phyloP scores from a whole-genome alignment of 768 basidiomycete species.

The Tylopilus vinaceipallidus region DNA sequence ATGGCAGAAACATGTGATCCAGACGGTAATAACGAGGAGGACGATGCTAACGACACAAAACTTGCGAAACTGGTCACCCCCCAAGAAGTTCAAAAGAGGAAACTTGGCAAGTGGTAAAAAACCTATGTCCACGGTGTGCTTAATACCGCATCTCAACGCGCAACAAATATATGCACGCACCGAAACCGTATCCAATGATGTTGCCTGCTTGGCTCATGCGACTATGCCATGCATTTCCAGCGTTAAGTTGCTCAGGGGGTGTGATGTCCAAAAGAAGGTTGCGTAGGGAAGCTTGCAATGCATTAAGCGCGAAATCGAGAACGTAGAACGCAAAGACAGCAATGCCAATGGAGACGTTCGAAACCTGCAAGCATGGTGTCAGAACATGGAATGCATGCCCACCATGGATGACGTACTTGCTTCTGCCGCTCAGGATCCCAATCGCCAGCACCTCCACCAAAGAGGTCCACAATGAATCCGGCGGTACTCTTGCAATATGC shows the following conservation, averaged over 20 bases:
- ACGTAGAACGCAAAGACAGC: conserved; percentile 91
- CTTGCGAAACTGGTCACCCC: conserved; percentile 93
- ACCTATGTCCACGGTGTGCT: conserved; percentile 43
- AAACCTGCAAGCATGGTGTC: conserved; percentile 42
- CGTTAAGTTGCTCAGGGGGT: conserved; percentile 83
- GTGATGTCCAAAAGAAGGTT: conserved; percentile 93
- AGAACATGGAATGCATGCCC: background rate
- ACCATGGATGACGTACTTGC: conserved; percentile 42
- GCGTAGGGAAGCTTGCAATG: conserved; percentile 85
- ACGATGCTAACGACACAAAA: conserved; percentile 86
- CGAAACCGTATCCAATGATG: conserved; percentile 91
- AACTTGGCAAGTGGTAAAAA: conserved; percentile 85
- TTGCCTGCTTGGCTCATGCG: conserved; percentile 97
- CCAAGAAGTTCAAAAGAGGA: conserved; percentile 75
- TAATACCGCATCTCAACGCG: conserved; percentile 1
- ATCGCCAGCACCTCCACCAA: conserved; percentile 74
- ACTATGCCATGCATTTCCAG: conserved; percentile 98
- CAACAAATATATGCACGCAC: conserved; percentile 38
- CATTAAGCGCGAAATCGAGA: conserved; percentile 97
- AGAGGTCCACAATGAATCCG: conserved; percentile 69
- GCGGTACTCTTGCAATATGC: conserved; percentile 83
- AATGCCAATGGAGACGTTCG: conserved; percentile 73
- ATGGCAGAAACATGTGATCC: conserved; percentile 84
- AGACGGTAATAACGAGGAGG: conserved; percentile 77
- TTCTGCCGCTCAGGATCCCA: conserved; percentile 78